phyloP scores from a whole-genome alignment of 1,284 basidiomycete species.

The Puccinia horiana region DNA sequence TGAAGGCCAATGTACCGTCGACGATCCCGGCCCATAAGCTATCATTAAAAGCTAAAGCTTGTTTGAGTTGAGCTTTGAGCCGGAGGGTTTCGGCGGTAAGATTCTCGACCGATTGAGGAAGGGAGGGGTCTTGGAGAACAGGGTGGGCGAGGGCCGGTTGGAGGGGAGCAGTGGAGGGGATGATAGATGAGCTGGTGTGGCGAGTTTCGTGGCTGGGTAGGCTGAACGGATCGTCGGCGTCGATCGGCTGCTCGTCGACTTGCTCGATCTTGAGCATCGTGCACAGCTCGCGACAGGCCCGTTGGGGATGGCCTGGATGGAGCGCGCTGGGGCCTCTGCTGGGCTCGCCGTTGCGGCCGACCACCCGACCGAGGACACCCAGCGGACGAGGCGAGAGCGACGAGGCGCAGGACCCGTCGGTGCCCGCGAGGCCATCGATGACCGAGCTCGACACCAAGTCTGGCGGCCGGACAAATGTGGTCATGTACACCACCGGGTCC shows the following conservation, averaged over 20 bases:
- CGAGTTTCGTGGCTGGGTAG: not conserved
- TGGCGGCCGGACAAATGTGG: not conserved
- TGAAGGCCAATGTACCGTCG: constrained; percentile 33
- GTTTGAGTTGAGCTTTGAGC: constrained; percentile 13
- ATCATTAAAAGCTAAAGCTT: constrained; percentile 36
- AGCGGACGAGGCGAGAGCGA: constrained; percentile 1
- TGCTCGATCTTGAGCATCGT: constrained; percentile 16
- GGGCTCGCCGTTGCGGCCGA: constrained; percentile 29
- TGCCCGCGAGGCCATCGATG: not conserved
- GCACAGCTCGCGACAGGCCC: not conserved
- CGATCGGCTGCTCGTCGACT: not conserved
- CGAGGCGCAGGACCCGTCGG: not conserved
- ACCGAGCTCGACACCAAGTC: constrained; percentile 4
- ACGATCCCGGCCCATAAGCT: constrained; percentile 43
- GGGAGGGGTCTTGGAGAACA: not conserved
- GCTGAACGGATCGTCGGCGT: constrained; percentile 27
- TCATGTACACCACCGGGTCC: constrained; percentile 20
- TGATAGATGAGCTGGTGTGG: not conserved
- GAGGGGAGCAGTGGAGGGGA: no score
- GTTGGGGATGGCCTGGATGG: not conserved
- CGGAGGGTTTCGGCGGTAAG: constrained; percentile 16
- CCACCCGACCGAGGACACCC: constrained; percentile 22
- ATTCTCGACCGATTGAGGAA: not conserved
- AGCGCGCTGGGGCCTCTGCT: not conserved
- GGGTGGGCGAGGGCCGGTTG: not conserved